phyloP scores from a whole-genome alignment of 2,329 filamentous ascomycete genomes.

The Esteya vermicola region DNA sequence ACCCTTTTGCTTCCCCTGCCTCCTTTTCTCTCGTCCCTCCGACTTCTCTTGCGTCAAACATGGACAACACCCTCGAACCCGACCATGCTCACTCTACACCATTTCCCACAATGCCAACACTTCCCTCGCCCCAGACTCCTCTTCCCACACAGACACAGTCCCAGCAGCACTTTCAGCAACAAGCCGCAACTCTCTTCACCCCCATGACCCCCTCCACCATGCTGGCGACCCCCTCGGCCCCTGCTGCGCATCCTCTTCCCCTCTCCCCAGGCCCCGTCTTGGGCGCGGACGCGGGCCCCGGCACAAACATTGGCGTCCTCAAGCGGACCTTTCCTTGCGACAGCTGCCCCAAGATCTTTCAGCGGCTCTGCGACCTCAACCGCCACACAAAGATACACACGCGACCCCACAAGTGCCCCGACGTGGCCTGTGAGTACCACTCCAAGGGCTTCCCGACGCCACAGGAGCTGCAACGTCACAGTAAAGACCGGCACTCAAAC shows the following conservation, averaged over 20 bases:
- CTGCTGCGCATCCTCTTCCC: no score
- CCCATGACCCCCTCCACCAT: no score
- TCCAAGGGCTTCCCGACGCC: conserved; percentile 62
- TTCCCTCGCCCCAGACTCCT: not conserved
- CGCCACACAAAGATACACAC: conserved; percentile 70
- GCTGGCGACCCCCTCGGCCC: no score
- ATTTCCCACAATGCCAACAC: not conserved
- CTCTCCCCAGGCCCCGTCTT: no score
- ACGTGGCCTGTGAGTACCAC: conserved; percentile 53
- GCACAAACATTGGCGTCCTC: not conserved
- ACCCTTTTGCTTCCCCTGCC: not conserved
- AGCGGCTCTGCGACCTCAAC: conserved; percentile 23
- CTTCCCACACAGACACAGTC: no score
- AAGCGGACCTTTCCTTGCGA: conserved; percentile 1
- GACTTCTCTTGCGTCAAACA: no score
- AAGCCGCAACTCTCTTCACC: no score
- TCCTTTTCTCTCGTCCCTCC: no score
- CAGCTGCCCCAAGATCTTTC: conserved; percentile 15
- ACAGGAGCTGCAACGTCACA: conserved; percentile 64
- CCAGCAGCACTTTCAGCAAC: no score
- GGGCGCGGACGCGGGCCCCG: no score
- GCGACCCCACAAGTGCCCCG: conserved; percentile 60
- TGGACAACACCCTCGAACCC: no score
- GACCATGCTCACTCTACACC: not conserved
- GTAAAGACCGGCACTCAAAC: conserved; percentile 61